These are phyloP conservation scores for Auricularia auricula-judae DNA, from an alignment of 768 basidiomycete genomes.

Conservation along the genomic window DNA sequence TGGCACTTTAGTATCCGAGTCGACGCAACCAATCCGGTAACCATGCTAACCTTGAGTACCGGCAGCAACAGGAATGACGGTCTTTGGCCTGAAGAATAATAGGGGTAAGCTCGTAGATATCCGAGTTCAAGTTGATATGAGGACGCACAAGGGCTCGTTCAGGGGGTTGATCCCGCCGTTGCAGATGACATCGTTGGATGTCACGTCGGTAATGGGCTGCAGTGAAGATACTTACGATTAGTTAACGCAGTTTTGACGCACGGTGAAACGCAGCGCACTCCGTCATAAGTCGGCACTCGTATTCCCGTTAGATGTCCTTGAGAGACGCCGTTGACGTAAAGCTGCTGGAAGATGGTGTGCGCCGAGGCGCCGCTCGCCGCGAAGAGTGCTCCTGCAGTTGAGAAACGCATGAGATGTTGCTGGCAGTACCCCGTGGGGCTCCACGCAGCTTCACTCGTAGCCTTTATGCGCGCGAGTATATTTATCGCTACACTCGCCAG, in stretches of 20 bases:
- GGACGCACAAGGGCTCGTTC: background rate
- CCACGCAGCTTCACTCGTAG: background rate
- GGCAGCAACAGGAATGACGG: constrained; percentile 38
- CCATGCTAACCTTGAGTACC: constrained; percentile 21
- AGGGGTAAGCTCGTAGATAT: background rate
- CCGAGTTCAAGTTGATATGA: background rate
- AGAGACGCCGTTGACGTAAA: constrained; percentile 39
- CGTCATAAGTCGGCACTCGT: constrained; percentile 29
- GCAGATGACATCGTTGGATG: constrained; percentile 43
- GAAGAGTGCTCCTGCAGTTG: background rate
- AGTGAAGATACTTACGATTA: constrained; percentile 23
- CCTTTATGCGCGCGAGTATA: background rate
- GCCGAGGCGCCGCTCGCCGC: constrained; percentile 21
- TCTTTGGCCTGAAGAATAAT: constrained; percentile 3
- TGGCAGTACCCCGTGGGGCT: background rate
- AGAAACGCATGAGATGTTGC: background rate
- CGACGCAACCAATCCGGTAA: too few relatives aligned
- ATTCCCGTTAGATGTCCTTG: constrained; percentile 35
- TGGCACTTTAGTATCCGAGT: background rate
- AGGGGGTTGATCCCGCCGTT: constrained; percentile 32
- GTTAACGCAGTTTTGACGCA: constrained; percentile 22
- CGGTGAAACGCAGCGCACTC: constrained; percentile 12
- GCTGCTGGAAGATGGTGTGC: constrained; percentile 46
- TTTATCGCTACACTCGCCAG: background rate
- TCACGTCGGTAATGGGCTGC: constrained; percentile 47